A percentile compares a stretch with the other conserved stretches of the same genome.
Evolutionary conservation across 1,284 basidiomycete species (phyloP).

Genomic region (Wallemia ichthyophaga): DNA sequence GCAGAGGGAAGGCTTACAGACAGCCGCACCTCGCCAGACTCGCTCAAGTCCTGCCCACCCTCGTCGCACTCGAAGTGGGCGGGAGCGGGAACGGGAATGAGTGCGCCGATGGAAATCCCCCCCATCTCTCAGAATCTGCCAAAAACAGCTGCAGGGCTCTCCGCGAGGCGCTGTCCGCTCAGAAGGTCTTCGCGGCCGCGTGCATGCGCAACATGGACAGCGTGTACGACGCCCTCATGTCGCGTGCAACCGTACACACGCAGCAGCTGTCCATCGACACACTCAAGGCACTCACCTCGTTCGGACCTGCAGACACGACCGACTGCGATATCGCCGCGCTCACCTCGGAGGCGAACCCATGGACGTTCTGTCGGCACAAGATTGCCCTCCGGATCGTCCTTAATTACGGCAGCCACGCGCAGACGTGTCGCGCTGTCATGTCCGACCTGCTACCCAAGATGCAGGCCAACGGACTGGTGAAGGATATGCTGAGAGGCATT

Average conservation of each 20-base stretch:
- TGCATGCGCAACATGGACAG: background rate
- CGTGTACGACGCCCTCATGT: background rate
- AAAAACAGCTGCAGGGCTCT: background rate
- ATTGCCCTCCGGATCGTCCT: background rate
- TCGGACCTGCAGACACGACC: background rate
- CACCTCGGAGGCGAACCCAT: background rate
- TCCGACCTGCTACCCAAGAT: background rate
- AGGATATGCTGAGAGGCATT: background rate
- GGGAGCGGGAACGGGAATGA: background rate
- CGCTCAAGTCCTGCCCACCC: background rate
- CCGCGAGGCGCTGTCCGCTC: background rate
- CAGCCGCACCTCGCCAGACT: background rate
- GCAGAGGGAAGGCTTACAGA: background rate
- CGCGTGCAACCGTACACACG: background rate
- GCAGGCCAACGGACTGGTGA: background rate
- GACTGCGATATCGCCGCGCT: no score
- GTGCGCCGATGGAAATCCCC: no score
- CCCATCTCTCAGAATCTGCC: background rate
- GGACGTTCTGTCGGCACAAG: background rate
- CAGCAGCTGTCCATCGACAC: background rate
- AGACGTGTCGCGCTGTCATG: background rate
- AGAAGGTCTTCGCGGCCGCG: background rate
- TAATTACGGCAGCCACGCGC: background rate
- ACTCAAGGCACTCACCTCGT: background rate
- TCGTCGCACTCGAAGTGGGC: background rate